Evolutionary conservation across 371 early-diverging fungal species (phyloP), one percentile per base, ranked within the genome.

Genomic region (Mucor irregularis): DNA sequence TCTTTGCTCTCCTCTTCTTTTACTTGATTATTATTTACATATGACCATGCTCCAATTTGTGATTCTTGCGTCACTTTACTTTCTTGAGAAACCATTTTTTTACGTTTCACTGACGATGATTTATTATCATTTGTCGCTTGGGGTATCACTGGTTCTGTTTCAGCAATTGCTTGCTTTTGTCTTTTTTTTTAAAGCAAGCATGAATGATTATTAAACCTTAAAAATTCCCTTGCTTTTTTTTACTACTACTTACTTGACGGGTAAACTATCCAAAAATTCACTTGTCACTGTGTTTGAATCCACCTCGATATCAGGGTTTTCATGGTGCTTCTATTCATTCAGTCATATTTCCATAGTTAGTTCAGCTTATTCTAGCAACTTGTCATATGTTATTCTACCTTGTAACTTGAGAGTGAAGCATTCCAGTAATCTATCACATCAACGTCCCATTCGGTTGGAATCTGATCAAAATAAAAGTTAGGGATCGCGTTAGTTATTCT

Each of bases 381-480:
- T 29, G 14, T 25, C 1, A 17, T 5, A 39, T 2, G 10, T 13
- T 14, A 9, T 9, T 19, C 30, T 59, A 59, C 65, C 16, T 64
- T 38, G 38, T 59, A 64, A 31, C 65, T 59, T 29, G 40, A 45
- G 10, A 64, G 29, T 2, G 48, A 24, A 10, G 59, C 40, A 40
- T 52, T 37, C 65, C 65, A 64, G 35, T 55, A 64, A 13, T 50
- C 52, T 6, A 64, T 39, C n/a, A 64, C 38, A 17, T 59, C 44
- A 16, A 42, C 40, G 35, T 64, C 60, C 51, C 56, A 56, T 25
- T 26, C 37, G 8, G 10, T 8, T 21, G 26, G 22, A 16, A 21
- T 49, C 38, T 49, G 30, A 21, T 22, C 22, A 16, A 8, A 11
- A 35, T 14, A 34, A 10, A 24, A 22, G 8, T 21, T 13, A 39